Conservation (phyloP, 495 filamentous ascomycete genomes). For the Rhizodiscina lignyota region DNA sequence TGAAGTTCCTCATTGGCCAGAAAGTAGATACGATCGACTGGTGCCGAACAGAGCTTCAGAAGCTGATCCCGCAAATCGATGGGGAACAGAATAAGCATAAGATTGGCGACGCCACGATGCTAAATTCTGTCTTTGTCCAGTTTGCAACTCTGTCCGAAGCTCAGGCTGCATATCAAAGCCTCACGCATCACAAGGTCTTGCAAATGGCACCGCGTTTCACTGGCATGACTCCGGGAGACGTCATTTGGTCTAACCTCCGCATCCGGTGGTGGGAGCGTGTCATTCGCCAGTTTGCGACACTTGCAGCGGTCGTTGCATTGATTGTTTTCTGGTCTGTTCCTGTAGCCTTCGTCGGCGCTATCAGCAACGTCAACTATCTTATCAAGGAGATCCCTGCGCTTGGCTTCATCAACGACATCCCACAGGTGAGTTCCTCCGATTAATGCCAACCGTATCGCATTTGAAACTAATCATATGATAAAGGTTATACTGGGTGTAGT, state of each 20-base stretch:
- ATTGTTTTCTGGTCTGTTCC: conserved; percentile 96
- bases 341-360: conserved; percentile 65
- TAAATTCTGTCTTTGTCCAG: conserved; percentile 75
- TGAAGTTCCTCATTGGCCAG: conserved; percentile 66
- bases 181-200: conserved; percentile 76
- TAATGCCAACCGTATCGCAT: no score
- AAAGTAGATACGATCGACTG: conserved; percentile 95
- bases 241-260: conserved; percentile 76
- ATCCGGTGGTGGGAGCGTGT: conserved; percentile 82
- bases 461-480: no score
- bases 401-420: conserved; percentile 56
- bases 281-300: conserved; percentile 50
- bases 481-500: conserved; percentile 67
- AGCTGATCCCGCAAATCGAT: conserved; percentile 64
- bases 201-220: conserved; percentile 90
- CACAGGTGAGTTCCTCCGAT: no score
- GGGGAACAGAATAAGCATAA: conserved; percentile 58
- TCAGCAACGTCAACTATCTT: conserved; percentile 71
- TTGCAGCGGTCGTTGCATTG: conserved; percentile 54
- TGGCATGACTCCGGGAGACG: conserved; percentile 66
- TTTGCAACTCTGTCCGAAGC: conserved; percentile 69
- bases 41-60: conserved; percentile 66
- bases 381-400: conserved; percentile 46
- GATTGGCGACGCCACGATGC: conserved; percentile 45
- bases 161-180: conserved; percentile 69